Base-by-base conservation (phyloP, 1,139 yeast genomes). In the Schwanniomyces etchellsii region DNA sequence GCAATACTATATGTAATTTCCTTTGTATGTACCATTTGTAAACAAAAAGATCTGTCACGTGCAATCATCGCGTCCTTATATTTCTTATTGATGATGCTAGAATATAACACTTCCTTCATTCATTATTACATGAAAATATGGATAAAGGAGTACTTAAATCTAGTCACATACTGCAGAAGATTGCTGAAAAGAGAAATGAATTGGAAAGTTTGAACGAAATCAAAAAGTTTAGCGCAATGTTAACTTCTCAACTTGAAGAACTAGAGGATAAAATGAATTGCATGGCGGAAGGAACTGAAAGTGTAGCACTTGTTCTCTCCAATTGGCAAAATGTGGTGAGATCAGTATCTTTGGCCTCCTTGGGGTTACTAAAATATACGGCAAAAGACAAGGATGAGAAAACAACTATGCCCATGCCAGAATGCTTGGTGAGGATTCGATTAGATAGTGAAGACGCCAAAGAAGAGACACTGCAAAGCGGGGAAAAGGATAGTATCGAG, bases 271-370 rank as follows among this genome's bases (percentile, higher is more conserved):
- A 71, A 41, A 47, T 80, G 26, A 67, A 62, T 11, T 60, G 61
- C 10, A 58, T 80, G 57, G 70, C 70, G 12, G 70, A 66, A 24
- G 85, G 84, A 0, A 69, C 86, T 2, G 76, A 69, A 34, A 67
- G 77, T 27, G 77, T 76, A 7, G 70, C 67, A 4, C 49, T 64
- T 11, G 71, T 77, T 4, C 59, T 79, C 44, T 66, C 79, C 6
- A 81, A 79, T 41, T 83, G 94, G 94, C 73, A 75, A 36, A 76
- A 72, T 36, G 81, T 83, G 12, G 63, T 79, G 14, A 64, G 77
- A 36, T 74, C 86, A 1, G 73, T 82, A 1, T 73, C 81, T 7
- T 52, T 83, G 44, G 89, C 93, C 0, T 75, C 88, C 0, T 53
- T 77, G 43, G 77, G 81, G 3, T 52, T 79, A 29, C 50, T 69